Base-by-base conservation (phyloP, 2,329 filamentous ascomycete genomes). In the Paraconiothyrium brasiliense region DNA sequence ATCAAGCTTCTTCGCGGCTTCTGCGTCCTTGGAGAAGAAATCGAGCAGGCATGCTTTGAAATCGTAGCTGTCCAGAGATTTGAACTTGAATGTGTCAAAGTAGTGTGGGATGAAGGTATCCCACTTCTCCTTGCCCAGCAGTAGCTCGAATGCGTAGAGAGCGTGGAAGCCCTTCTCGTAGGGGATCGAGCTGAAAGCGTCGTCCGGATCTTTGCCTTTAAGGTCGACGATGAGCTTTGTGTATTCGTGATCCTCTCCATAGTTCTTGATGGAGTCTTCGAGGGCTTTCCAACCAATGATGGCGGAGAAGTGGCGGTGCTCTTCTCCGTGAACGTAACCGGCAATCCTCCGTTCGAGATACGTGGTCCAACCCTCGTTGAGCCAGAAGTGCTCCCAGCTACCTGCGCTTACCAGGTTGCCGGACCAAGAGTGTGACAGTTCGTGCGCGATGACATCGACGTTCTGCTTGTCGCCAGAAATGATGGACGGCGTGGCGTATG, bases 151-250 rank as follows among this genome's bases (percentile, higher is more conserved):
- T 71, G 94, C 90, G 79, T 93, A 97, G 49, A 99, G 84, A 78
- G 98, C 96, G 74, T 92, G 92, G 80, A 97, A 98, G 3, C 94
- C 94, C 81, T 99, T 98, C 77, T 98, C 94, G 73, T 99, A 99
- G 0, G 95, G 93, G 37, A 98, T 85, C 30, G 88, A 91, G 68
- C 92, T 96, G 82, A 98, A 99, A 1, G 94, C 92, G 78, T 99
- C 95, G 77, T 98, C 95, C 0, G 95, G 95, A 71, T 98, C 94
- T 68, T 95, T 90, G 60, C 92, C 93, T 75, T 94, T 92, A 66
- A 98, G 89, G 76, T 92, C 89, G 62, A 94, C 87, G 67, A 97
- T 89, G 57, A 99, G 86, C 78, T 96, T 96, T 8, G 95, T 99
- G 81, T 95, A 98, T 70, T 94, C 91, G 75, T 97, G 93, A 67